Evolutionary conservation across 371 early-diverging fungal genomes (phyloP).

Genomic region (Synchytrium microbalum): DNA sequence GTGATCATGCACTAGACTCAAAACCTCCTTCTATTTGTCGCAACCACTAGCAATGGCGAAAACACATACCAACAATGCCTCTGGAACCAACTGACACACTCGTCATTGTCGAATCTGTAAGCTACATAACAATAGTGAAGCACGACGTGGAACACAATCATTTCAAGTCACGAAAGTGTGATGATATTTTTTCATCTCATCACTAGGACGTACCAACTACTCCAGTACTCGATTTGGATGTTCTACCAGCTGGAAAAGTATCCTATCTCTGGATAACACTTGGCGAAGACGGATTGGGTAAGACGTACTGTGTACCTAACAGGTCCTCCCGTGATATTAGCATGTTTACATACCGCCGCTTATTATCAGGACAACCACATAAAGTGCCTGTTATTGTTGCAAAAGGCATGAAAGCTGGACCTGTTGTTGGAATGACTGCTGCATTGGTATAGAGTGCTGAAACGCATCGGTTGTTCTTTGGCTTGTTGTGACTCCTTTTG

Average conservation of each 20-base stretch:
- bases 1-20: background rate
- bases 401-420: slow-evolving; percentile 28
- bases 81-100: background rate
- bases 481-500: no score
- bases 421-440: slow-evolving; percentile 15
- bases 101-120: background rate
- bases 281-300: background rate
- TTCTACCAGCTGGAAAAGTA: slow-evolving; percentile 9
- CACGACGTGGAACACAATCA: background rate
- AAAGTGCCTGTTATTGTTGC: slow-evolving; percentile 58
- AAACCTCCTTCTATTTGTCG: no score
- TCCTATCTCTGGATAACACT: background rate
- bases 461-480: no score
- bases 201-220: slow-evolving; percentile 13
- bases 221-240: slow-evolving; percentile 10
- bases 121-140: no score
- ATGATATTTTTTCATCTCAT: background rate
- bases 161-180: no score
- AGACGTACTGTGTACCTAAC: no score
- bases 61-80: background rate
- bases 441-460: slow-evolving; percentile 11
- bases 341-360: no score
- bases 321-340: no score
- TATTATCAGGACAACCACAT: slow-evolving; percentile 50
- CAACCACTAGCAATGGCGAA: background rate